phyloP scores from a whole-genome alignment of 2,329 filamentous ascomycete genomes.

The Graphilbum fragrans region DNA sequence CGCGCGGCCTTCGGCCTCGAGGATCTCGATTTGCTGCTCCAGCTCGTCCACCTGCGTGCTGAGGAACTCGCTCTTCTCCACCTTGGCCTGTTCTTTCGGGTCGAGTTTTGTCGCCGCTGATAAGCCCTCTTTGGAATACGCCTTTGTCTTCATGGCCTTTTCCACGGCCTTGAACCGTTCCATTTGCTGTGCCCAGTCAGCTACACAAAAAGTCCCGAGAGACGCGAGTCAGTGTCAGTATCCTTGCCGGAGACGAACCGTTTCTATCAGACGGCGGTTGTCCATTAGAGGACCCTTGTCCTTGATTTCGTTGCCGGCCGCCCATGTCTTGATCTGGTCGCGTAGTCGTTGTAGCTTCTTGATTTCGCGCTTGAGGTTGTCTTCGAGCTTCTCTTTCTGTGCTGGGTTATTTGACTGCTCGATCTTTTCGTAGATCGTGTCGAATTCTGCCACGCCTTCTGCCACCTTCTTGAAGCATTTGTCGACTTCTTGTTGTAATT shows the following conservation, averaged over 20 bases:
- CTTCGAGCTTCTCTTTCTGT: constrained; percentile 96
- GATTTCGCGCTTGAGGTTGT: constrained; percentile 97
- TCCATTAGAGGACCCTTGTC: constrained; percentile 94
- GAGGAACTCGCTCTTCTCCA: constrained; percentile 78
- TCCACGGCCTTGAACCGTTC: constrained; percentile 99
- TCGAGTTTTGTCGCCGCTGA: constrained; percentile 87
- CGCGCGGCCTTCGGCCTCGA: constrained; percentile 80
- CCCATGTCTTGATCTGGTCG: constrained; percentile 99
- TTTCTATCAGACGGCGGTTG: constrained; percentile 92
- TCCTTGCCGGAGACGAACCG: constrained; percentile 49
- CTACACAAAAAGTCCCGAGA: background rate
- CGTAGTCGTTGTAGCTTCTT: constrained; percentile 97
- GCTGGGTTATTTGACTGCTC: constrained; percentile 82
- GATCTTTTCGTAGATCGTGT: constrained; percentile 96
- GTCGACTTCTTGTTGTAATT: constrained; percentile 95
- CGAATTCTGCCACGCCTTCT: constrained; percentile 86
- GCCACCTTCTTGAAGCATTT: constrained; percentile 99
- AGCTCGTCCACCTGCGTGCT: constrained; percentile 81
- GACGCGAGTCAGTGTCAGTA: no score
- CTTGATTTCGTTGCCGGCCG: constrained; percentile 96
- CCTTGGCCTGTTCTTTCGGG: constrained; percentile 93
- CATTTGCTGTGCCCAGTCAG: constrained; percentile 72
- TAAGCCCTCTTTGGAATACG: constrained; percentile 95
- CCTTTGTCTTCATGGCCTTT: constrained; percentile 99
- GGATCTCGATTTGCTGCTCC: constrained; percentile 81